phyloP scores from a whole-genome alignment of 2,329 filamentous ascomycete species.

The Domatiomyces globalis region DNA sequence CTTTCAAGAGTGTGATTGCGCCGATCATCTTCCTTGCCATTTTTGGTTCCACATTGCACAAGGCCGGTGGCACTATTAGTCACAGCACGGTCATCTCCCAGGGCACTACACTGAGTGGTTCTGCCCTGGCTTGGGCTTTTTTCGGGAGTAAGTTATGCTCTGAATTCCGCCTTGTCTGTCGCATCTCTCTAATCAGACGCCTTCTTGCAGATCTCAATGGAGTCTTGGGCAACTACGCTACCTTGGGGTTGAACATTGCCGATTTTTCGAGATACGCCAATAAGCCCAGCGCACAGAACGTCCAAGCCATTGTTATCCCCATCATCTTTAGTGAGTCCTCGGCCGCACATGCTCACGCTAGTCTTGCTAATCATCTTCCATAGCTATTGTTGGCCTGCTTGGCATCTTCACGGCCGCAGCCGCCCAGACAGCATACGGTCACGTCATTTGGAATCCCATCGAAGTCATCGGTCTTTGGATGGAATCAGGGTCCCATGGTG shows the following conservation, averaged over 20 bases:
- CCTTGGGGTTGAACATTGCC: conserved; percentile 14
- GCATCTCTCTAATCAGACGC: conserved; percentile 3
- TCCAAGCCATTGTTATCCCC: conserved; percentile 14
- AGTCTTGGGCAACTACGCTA: conserved; percentile 15
- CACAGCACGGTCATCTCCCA: conserved; percentile 11
- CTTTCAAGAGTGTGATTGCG: conserved; percentile 14
- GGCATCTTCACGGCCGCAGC: conserved; percentile 15
- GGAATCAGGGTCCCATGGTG: conserved; percentile 8
- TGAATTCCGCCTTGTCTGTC: neutral
- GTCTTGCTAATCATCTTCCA: conserved; percentile 4
- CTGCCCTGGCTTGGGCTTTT: conserved; percentile 13
- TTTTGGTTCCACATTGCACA: conserved; percentile 11
- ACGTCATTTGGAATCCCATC: conserved; percentile 13
- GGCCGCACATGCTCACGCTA: neutral
- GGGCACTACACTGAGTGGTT: conserved; percentile 8
- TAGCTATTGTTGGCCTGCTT: conserved; percentile 12
- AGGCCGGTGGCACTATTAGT: conserved; percentile 14
- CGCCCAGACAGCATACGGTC: conserved; percentile 8
- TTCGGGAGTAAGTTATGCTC: conserved; percentile 9
- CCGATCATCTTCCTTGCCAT: conserved; percentile 14
- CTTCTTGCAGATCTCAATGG: conserved; percentile 11
- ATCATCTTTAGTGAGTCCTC: conserved; percentile 11
- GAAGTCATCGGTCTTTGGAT: conserved; percentile 11
- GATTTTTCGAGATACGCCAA: conserved; percentile 17
- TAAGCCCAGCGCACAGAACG: conserved; percentile 15